phyloP scores from a whole-genome alignment of 139 green algal species.

The Pleodorina starrii region DNA sequence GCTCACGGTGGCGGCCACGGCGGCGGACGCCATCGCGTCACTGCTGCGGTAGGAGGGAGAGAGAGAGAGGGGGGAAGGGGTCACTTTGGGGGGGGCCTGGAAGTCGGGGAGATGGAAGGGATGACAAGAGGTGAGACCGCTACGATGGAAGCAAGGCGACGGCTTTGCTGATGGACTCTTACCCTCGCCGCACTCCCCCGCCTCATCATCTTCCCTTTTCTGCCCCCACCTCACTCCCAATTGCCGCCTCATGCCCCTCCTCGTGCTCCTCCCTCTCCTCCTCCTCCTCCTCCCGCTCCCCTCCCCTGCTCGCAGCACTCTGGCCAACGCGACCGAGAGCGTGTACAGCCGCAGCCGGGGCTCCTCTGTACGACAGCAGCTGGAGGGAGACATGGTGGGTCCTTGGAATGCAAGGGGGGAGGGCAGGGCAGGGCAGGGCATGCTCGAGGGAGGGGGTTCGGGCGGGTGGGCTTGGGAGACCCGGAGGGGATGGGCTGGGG shows the following conservation, averaged over 20 bases:
- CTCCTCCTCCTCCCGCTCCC: not conserved
- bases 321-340: not conserved
- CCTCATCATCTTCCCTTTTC: too few relatives aligned
- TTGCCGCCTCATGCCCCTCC: too few relatives aligned
- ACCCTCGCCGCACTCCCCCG: too few relatives aligned
- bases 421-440: not conserved
- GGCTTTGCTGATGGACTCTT: too few relatives aligned
- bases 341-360: conserved; percentile 2
- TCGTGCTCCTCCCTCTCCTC: too few relatives aligned
- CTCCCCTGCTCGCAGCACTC: not conserved
- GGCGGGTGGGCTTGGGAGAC: too few relatives aligned
- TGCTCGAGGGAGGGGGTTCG: too few relatives aligned
- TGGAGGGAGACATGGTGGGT: conserved; percentile 39
- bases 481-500: too few relatives aligned
- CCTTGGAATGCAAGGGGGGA: not conserved
- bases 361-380: not conserved
- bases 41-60: conserved; percentile 13
- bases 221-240: not conserved
- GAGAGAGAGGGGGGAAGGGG: not conserved
- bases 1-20: conserved; percentile 29
- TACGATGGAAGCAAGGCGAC: too few relatives aligned
- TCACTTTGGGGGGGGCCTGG: not conserved
- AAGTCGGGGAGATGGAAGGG: not conserved
- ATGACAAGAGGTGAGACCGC: not conserved
- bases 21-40: conserved; percentile 23